Evolutionary conservation across 345 rosid species (phyloP).

Genomic region (Syzygium grande): DNA sequence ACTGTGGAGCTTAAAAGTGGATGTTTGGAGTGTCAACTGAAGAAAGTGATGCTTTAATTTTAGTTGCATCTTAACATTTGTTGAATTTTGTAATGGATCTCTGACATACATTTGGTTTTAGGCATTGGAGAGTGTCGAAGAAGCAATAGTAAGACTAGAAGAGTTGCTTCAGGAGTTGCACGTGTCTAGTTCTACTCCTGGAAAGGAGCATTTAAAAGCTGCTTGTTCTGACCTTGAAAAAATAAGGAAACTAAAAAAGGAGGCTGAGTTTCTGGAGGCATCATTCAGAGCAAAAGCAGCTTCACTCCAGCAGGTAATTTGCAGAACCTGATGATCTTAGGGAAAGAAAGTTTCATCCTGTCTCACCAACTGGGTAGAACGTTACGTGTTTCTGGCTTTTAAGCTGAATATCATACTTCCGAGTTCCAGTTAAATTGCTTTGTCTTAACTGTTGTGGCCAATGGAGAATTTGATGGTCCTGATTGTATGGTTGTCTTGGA

Average conservation of each 20-base stretch:
- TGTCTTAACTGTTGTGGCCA: background rate
- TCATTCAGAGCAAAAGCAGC: conserved; percentile 96
- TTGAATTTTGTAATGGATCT: background rate
- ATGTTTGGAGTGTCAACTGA: background rate
- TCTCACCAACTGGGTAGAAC: background rate
- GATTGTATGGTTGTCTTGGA: background rate
- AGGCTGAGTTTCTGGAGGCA: conserved; percentile 96
- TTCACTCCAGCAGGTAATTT: conserved; percentile 64
- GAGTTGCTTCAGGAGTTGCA: conserved; percentile 71
- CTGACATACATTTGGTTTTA: conserved; percentile 12
- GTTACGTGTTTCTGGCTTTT: background rate
- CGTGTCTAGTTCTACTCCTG: conserved; percentile 64
- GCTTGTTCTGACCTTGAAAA: conserved; percentile 97
- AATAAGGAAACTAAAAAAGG: conserved; percentile 94
- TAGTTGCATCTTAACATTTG: background rate
- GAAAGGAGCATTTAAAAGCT: conserved; percentile 83
- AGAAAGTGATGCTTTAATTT: background rate
- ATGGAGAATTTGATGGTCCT: background rate
- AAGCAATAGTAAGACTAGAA: conserved; percentile 76
- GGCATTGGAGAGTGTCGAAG: conserved; percentile 95
- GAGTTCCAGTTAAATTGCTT: background rate
- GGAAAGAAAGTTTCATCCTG: background rate
- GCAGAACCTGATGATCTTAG: background rate
- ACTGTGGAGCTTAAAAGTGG: background rate
- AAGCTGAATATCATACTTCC: background rate